Conservation (phyloP, 1,284 basidiomycete genomes). For the Leccinum griseonigrum region DNA sequence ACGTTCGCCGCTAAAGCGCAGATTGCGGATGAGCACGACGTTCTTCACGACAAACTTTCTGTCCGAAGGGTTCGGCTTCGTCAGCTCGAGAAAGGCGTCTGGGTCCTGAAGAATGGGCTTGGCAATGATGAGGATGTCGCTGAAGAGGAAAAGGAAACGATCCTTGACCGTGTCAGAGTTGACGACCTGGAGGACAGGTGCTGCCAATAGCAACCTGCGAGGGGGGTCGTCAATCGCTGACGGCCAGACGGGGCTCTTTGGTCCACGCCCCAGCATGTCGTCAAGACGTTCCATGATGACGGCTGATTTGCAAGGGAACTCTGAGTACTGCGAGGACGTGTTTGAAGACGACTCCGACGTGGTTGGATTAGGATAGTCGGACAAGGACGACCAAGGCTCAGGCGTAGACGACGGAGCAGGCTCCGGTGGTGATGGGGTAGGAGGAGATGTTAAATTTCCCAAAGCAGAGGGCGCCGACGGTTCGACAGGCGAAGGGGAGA, state of each 20-base stretch:
- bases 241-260: slow-evolving; percentile 59
- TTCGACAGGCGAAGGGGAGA: slow-evolving; percentile 27
- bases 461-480: slow-evolving; percentile 17
- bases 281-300: slow-evolving; percentile 66
- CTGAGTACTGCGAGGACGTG: slow-evolving; percentile 45
- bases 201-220: slow-evolving; percentile 79
- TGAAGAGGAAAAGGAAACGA: slow-evolving; percentile 94
- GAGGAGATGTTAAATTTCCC: slow-evolving; percentile 30
- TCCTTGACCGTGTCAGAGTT: slow-evolving; percentile 95
- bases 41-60: slow-evolving; percentile 87
- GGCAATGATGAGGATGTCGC: slow-evolving; percentile 87
- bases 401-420: slow-evolving; percentile 64
- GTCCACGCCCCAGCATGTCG: slow-evolving; percentile 60
- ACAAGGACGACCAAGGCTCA: slow-evolving; percentile 51
- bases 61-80: slow-evolving; percentile 70
- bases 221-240: slow-evolving; percentile 81
- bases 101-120: slow-evolving; percentile 68
- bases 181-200: slow-evolving; percentile 91
- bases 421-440: slow-evolving; percentile 53
- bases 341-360: slow-evolving; percentile 47
- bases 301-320: slow-evolving; percentile 36
- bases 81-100: slow-evolving; percentile 55
- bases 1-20: slow-evolving; percentile 66
- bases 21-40: slow-evolving; percentile 74
- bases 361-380: slow-evolving; percentile 38